Base-by-base conservation (phyloP, 202 grass and related monocot species). In the Carex arenaria region DNA sequence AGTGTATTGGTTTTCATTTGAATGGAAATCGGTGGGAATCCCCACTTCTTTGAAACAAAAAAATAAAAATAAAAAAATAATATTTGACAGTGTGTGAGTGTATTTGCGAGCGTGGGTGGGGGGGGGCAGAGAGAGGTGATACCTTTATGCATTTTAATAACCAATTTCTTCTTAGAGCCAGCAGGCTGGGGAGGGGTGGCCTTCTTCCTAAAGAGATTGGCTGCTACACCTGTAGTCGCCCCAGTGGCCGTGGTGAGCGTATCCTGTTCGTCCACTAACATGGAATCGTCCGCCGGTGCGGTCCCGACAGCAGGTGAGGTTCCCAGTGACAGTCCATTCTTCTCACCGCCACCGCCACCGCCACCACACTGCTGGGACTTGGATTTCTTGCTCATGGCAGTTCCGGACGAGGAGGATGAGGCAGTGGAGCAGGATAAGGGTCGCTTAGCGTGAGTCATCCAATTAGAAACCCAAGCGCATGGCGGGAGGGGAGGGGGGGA, bases 151-250 rank as follows among this genome's bases (percentile, higher is more conserved):
- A 96, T 90, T 79, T 99, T 99, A 86, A 99, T 99, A 77, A 90
- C 89, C 78, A 99, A 86, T 79, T 94, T 89, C 90, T 99, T 99
- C 84, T 90, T 94, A 55, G 88, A n/a, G 49, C 31, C 55, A 15
- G 30, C 49, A 15, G 95, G 96, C 85, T 99, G 91, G 4, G 93
- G 96, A 22, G 92, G 93, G 14, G 88, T 96, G 64, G 96, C 91
- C 88, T 99, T 99, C 85, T 99, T 99, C 18, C 91, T 88, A 72
- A 93, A 99, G 3, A 99, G 88, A 85, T 99, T 99, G 34, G 96
- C 86, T 3, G 91, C 88, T 22, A 92, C 91, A 52, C 89, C 93
- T 0, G 86, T 82, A 4, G 85, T 43, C 17, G 85, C 53, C 18
- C 76, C 71, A 11, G 85, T 85, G 53, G 40, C 69, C 22, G 83